Conservation (phyloP, 345 rosid genomes). For the Citrus trifoliata region DNA sequence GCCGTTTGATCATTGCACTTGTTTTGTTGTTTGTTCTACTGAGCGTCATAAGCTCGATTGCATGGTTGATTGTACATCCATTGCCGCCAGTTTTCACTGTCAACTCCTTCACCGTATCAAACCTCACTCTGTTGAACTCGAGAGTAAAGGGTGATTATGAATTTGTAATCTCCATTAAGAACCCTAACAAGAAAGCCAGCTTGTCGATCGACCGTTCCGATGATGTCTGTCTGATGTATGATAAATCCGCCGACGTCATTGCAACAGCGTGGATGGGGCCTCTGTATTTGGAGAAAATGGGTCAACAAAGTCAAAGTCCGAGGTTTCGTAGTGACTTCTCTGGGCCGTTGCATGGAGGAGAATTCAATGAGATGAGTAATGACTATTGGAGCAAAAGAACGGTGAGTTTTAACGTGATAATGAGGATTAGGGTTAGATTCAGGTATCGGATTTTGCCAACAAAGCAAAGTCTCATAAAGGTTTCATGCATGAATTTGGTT, state of each 20-base stretch:
- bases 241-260: not conserved
- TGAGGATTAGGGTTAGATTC: not conserved
- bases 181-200: constrained; percentile 22
- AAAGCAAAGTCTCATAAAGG: not conserved
- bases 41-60: not conserved
- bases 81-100: constrained; percentile 17
- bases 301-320: not conserved
- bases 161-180: constrained; percentile 1
- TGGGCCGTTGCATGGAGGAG: not conserved
- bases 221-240: not conserved
- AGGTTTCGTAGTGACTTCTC: not conserved
- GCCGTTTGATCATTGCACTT: constrained; percentile 1
- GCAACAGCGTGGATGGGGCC: not conserved
- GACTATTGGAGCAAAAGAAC: constrained; percentile 19
- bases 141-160: constrained; percentile 6
- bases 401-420: constrained; percentile 11
- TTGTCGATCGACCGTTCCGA: constrained; percentile 4
- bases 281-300: not conserved
- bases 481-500: constrained; percentile 11
- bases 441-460: constrained; percentile 8
- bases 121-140: constrained; percentile 11
- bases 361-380: constrained; percentile 10
- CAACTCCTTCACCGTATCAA: constrained; percentile 20
- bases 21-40: not conserved
- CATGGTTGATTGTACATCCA: constrained; percentile 29